Base-by-base conservation (phyloP, 495 filamentous ascomycete species). In the Talaromyces proteolyticus region DNA sequence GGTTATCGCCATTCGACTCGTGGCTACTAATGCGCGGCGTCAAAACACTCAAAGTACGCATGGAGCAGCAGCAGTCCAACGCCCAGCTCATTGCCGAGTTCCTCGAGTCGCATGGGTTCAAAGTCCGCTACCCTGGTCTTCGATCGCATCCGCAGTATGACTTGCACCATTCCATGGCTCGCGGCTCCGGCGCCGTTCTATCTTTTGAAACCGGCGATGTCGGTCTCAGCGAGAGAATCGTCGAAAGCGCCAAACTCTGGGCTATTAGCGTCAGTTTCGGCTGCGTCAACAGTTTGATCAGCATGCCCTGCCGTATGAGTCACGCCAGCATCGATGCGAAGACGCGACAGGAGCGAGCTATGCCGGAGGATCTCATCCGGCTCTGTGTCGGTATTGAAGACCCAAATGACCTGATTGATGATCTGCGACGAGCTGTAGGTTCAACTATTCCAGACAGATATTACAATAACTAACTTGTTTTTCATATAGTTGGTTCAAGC, bases 291-390 rank as follows among this genome's bases (percentile, higher is more conserved):
- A 93, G 88, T 69, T 66, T 98, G 67, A 98, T 98, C 67, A 95
- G 90, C 69, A 95, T 98, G 93, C 93, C 93, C 10, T 98, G 93
- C 60, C 89, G 88, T 52, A 98, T 98, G 93, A 97, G 94, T 67
- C 93, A 98, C 72, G 93, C 93, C 18, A 96, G 91, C 62, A 98
- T 98, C 64, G 94, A 97, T 65, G 87, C 86, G 52, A 92, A 93
- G 75, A 96, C 91, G 50, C 76, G 93, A 57, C 71, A 79, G 61
- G 92, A 98, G 70, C 77, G 93, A 55, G 82, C 85, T 44, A 85
- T 98, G 80, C 93, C 93, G 16, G 93, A 98, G 69, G 93, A 98
- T 68, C 82, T 98, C 39, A 96, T 98, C 51, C 74, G 93, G 48
- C 66, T 98, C 52, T 98, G 93, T 66, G 90, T 98, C 26, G 93